Conservation (phyloP, 352 stramenopile species). For the Pythium utonaiense region DNA sequence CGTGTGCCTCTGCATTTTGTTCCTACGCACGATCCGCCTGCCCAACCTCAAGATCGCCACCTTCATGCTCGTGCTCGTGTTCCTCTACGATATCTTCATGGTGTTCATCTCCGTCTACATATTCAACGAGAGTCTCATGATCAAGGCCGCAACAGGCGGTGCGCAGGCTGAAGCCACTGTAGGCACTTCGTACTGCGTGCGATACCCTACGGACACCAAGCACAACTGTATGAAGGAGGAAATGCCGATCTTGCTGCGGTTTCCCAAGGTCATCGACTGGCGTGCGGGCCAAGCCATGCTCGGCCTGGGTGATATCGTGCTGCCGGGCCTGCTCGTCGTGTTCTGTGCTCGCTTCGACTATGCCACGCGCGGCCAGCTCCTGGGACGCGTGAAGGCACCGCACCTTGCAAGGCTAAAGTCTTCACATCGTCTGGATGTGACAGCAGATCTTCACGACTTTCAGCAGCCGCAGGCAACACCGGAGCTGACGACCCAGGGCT, state of each 20-base stretch:
- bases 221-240: slow-evolving; percentile 72
- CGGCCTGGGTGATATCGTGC: slow-evolving; percentile 95
- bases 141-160: slow-evolving; percentile 91
- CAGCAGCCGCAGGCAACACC: slow-evolving; percentile 19
- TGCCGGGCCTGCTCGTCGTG: slow-evolving; percentile 93
- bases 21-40: slow-evolving; percentile 89
- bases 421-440: slow-evolving; percentile 18
- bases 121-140: slow-evolving; percentile 92
- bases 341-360: slow-evolving; percentile 95
- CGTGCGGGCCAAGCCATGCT: slow-evolving; percentile 90
- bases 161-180: slow-evolving; percentile 41
- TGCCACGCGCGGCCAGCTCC: slow-evolving; percentile 63
- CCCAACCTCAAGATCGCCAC: slow-evolving; percentile 91
- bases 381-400: slow-evolving; percentile 48
- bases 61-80: slow-evolving; percentile 90
- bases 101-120: slow-evolving; percentile 93
- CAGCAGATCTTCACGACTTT: neutral
- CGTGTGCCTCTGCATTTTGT: slow-evolving; percentile 92
- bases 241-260: slow-evolving; percentile 93
- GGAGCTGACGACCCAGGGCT: slow-evolving; percentile 37
- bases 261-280: slow-evolving; percentile 94
- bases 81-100: slow-evolving; percentile 97
- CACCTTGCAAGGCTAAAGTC: slow-evolving; percentile 45
- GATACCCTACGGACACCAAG: slow-evolving; percentile 63
- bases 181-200: slow-evolving; percentile 56